Percentiles rank a stretch among this genome's conserved stretches.
Conservation (phyloP, 768 basidiomycete species). For the Hygrophorus pudorinus region DNA sequence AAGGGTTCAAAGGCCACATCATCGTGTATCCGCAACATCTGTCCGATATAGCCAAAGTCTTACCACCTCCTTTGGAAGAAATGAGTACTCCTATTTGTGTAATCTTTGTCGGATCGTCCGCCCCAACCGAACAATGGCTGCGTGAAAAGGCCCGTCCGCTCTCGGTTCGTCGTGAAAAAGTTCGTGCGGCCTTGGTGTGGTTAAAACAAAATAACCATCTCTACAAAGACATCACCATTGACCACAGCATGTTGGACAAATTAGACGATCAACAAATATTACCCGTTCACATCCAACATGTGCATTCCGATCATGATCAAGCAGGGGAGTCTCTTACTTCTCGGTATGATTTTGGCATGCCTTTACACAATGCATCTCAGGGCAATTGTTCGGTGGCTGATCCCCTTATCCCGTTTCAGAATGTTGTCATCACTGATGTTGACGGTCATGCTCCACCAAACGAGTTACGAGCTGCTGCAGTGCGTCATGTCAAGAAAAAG, state of each 20-base stretch:
- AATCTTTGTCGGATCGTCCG: slow-evolving; percentile 26
- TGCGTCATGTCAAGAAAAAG: slow-evolving; percentile 21
- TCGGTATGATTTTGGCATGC: slow-evolving; percentile 12
- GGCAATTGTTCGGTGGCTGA: not conserved
- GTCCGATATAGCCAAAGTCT: too few relatives aligned
- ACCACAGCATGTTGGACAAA: too few relatives aligned
- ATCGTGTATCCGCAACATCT: too few relatives aligned
- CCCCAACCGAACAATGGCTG: too few relatives aligned
- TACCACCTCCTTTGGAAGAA: too few relatives aligned
- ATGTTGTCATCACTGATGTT: too few relatives aligned
- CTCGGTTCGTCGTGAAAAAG: slow-evolving; percentile 19
- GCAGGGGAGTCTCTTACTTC: slow-evolving; percentile 10
- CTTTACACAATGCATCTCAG: too few relatives aligned
- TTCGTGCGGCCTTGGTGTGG: slow-evolving; percentile 25
- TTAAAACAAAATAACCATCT: slow-evolving; percentile 24
- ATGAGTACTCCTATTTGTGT: slow-evolving; percentile 27
- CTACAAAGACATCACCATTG: slow-evolving; percentile 24
- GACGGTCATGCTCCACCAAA: too few relatives aligned
- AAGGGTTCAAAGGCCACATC: too few relatives aligned
- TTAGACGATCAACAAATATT: too few relatives aligned
- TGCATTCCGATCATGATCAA: slow-evolving; percentile 13
- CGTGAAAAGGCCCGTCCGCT: slow-evolving; percentile 24
- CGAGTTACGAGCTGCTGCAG: slow-evolving; percentile 22
- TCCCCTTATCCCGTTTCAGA: too few relatives aligned
- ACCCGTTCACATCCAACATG: too few relatives aligned